These are phyloP conservation scores for Dendrobium catenatum DNA, from an alignment of 106 monocot genomes.

Conservation along the genomic window DNA sequence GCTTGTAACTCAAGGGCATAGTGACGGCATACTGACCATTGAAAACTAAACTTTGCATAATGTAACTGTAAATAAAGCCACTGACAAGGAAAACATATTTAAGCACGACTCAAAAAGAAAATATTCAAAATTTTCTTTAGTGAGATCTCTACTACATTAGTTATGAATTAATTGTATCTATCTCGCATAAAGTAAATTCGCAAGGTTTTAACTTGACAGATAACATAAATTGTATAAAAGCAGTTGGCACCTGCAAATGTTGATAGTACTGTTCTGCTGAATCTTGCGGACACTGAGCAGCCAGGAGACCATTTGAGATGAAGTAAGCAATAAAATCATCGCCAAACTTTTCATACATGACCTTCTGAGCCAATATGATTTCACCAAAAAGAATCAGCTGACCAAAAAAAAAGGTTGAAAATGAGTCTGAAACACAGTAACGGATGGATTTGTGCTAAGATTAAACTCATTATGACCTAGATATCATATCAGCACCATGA, in stretches of 20 bases:
- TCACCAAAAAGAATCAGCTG: constrained; percentile 93
- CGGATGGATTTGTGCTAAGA: background rate
- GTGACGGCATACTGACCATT: background rate
- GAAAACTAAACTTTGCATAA: background rate
- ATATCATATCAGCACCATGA: background rate
- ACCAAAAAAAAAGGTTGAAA: constrained; percentile 5
- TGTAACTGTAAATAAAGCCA: background rate
- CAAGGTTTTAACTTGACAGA: background rate
- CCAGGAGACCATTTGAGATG: constrained; percentile 47
- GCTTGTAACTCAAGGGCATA: background rate
- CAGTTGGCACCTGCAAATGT: constrained; percentile 46
- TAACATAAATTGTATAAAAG: background rate
- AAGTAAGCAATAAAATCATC: constrained; percentile 61
- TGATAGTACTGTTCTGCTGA: constrained; percentile 72
- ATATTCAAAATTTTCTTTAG: background rate
- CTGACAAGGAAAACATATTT: background rate
- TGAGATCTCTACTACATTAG: background rate
- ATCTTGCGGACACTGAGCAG: constrained; percentile 73
- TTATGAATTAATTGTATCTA: background rate
- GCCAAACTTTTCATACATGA: constrained; percentile 89
- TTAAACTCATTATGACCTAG: background rate
- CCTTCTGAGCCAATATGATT: constrained; percentile 72
- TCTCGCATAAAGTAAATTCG: background rate
- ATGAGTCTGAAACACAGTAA: background rate
- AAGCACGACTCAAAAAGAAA: background rate